Percentiles rank a stretch among this genome's conserved stretches.
Conservation (phyloP, 1,139 yeast species). For the Pichia sp. region DNA sequence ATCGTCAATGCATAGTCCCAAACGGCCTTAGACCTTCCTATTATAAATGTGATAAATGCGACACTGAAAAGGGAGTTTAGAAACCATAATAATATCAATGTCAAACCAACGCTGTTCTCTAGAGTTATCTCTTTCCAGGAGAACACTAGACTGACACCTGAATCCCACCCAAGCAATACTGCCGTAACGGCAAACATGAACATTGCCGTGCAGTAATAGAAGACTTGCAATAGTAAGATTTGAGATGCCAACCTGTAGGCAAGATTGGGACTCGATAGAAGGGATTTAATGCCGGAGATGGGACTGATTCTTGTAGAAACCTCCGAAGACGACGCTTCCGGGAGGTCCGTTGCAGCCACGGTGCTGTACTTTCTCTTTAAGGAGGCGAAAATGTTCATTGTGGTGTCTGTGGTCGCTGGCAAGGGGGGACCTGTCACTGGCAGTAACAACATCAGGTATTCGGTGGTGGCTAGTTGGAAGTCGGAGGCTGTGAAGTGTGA, state of each 20-base stretch:
- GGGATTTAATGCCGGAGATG: too few relatives aligned
- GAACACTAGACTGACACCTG: slow-evolving; percentile 64
- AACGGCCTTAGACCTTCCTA: slow-evolving; percentile 87
- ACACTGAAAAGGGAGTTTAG: slow-evolving; percentile 73
- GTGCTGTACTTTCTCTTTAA: too few relatives aligned
- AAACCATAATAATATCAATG: slow-evolving; percentile 68
- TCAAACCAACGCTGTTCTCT: slow-evolving; percentile 76
- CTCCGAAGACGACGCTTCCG: too few relatives aligned
- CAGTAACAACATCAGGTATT: too few relatives aligned
- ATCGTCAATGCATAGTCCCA: slow-evolving; percentile 93
- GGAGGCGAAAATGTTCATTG: too few relatives aligned
- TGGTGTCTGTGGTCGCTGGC: too few relatives aligned
- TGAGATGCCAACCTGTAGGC: slow-evolving; percentile 36
- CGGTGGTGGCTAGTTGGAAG: too few relatives aligned
- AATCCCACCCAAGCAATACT: slow-evolving; percentile 54
- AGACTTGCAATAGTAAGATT: slow-evolving; percentile 55
- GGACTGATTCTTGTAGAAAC: too few relatives aligned
- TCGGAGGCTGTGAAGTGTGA: too few relatives aligned
- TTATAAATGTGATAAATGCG: slow-evolving; percentile 74
- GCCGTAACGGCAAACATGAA: slow-evolving; percentile 51
- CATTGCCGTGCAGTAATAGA: slow-evolving; percentile 59
- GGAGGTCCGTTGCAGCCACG: too few relatives aligned
- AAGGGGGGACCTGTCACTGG: too few relatives aligned
- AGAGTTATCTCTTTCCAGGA: slow-evolving; percentile 72
- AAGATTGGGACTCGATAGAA: too few relatives aligned